These are phyloP conservation scores for Fusarium sterilihyphosum DNA, from an alignment of 2,329 filamentous ascomycete genomes.

Conservation along the genomic window DNA sequence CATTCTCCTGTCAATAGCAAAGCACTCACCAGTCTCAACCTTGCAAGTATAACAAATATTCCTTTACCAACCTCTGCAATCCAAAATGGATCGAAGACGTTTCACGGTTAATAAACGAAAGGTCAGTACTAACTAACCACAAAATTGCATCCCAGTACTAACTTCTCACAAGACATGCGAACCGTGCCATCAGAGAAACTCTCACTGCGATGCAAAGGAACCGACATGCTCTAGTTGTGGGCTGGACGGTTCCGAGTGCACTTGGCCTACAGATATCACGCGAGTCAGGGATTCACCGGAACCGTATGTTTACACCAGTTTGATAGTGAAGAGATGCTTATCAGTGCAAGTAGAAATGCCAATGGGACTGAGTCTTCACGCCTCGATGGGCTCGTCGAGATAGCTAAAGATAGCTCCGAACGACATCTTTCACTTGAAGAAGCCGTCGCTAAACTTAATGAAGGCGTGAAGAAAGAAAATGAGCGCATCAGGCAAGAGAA, in stretches of 20 bases:
- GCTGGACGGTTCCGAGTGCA: not conserved
- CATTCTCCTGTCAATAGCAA: not conserved
- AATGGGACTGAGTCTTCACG: not conserved
- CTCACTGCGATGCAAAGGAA: slow-evolving; percentile 10
- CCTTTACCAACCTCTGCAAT: not conserved
- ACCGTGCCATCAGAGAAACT: slow-evolving; percentile 4
- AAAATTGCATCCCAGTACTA: not conserved
- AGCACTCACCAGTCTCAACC: not conserved
- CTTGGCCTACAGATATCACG: fast-evolving
- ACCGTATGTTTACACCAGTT: not conserved
- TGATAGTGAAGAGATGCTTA: not conserved
- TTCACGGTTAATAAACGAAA: fast-evolving
- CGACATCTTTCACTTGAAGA: not conserved
- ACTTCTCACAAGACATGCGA: slow-evolving; percentile 2
- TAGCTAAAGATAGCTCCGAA: not conserved
- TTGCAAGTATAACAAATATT: not conserved
- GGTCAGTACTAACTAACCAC: not conserved
- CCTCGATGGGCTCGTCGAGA: not conserved
- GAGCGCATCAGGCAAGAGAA: no score
- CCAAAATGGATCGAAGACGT: not conserved
- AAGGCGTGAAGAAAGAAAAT: not conserved
- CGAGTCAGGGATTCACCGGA: not conserved
- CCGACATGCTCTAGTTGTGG: slow-evolving; percentile 3
- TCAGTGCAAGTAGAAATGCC: not conserved
- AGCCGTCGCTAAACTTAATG: not conserved